Percentiles rank a stretch among this genome's conserved stretches.
These are phyloP conservation scores for Cymbidium sinense DNA, from an alignment of 106 monocot species.

Conservation along the genomic window DNA sequence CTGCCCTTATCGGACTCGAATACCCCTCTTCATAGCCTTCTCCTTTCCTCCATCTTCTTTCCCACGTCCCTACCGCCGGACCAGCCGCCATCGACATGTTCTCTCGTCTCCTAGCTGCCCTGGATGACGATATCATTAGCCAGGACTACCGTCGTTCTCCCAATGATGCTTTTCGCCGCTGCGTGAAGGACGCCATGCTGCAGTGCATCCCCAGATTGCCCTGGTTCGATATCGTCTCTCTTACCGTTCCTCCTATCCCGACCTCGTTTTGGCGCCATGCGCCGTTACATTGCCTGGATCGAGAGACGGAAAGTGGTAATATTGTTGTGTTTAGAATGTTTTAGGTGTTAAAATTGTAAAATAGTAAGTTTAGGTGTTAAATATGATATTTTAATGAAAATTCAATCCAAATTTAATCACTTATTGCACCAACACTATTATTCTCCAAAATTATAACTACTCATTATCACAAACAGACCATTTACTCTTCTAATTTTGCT, in stretches of 20 bases:
- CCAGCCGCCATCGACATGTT: slow-evolving; percentile 47
- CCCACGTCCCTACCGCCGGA: slow-evolving; percentile 9
- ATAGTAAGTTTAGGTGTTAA: too few species aligned
- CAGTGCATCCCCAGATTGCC: slow-evolving; percentile 79
- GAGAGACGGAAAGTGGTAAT: too few species aligned
- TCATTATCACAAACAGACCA: too few species aligned
- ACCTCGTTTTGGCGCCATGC: slow-evolving; percentile 49
- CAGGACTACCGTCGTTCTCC: slow-evolving; percentile 64
- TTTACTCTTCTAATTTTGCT: too few species aligned
- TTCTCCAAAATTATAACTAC: too few species aligned
- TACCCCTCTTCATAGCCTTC: slow-evolving; percentile 54
- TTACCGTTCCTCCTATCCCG: slow-evolving; percentile 42
- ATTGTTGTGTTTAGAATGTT: too few species aligned
- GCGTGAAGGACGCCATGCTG: slow-evolving; percentile 81
- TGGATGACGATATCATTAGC: slow-evolving; percentile 75
- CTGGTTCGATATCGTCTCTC: slow-evolving; percentile 50
- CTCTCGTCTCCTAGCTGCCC: slow-evolving; percentile 36
- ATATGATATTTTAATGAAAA: too few species aligned
- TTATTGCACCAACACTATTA: too few species aligned
- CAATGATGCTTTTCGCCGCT: slow-evolving; percentile 35
- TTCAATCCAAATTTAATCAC: too few species aligned
- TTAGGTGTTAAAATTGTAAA: too few species aligned
- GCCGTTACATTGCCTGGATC: slow-evolving; percentile 76
- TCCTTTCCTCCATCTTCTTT: slow-evolving; percentile 52
- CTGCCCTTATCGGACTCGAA: slow-evolving; percentile 52